A percentile compares a stretch with the other conserved stretches of the same genome.
These are phyloP conservation scores for Penicillium steckii DNA, from an alignment of 495 filamentous ascomycete genomes.

Conservation along the genomic window DNA sequence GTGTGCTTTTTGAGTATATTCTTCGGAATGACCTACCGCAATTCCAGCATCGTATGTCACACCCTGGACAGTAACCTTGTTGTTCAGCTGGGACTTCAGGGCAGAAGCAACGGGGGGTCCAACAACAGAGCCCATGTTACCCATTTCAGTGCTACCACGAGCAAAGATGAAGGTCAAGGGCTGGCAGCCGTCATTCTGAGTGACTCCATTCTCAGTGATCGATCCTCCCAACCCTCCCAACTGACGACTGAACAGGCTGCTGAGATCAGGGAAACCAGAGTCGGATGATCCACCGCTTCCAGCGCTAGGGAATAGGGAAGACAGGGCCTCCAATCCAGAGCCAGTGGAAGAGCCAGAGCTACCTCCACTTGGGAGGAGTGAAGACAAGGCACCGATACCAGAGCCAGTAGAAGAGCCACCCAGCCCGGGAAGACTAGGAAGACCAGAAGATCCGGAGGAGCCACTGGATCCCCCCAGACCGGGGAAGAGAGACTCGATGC, in stretches of 20 bases:
- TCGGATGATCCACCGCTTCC: background rate
- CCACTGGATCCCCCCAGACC: background rate
- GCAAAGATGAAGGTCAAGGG: constrained; percentile 58
- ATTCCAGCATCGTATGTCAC: constrained; percentile 51
- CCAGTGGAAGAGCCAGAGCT: background rate
- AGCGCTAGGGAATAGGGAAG: constrained; percentile 5
- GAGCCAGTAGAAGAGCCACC: background rate
- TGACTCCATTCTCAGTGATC: constrained; percentile 37
- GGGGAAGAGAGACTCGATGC: background rate
- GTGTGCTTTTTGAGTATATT: background rate
- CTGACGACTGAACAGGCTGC: constrained; percentile 2
- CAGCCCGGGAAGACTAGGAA: background rate
- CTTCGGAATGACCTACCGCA: constrained; percentile 21
- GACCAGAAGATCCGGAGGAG: background rate
- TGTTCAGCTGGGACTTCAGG: constrained; percentile 34
- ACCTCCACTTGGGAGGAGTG: background rate
- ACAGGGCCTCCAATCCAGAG: constrained; percentile 5
- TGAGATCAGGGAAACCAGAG: background rate
- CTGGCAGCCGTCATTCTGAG: constrained; percentile 38
- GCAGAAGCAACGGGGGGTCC: constrained; percentile 54
- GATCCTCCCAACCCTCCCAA: background rate
- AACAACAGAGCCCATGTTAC: constrained; percentile 57
- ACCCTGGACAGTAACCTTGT: constrained; percentile 53
- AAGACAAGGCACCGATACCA: background rate
- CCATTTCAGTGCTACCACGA: constrained; percentile 54